Evolutionary conservation across 2,329 filamentous ascomycete species (phyloP).

Genomic region (Ceratocystis cacaofunesta): DNA sequence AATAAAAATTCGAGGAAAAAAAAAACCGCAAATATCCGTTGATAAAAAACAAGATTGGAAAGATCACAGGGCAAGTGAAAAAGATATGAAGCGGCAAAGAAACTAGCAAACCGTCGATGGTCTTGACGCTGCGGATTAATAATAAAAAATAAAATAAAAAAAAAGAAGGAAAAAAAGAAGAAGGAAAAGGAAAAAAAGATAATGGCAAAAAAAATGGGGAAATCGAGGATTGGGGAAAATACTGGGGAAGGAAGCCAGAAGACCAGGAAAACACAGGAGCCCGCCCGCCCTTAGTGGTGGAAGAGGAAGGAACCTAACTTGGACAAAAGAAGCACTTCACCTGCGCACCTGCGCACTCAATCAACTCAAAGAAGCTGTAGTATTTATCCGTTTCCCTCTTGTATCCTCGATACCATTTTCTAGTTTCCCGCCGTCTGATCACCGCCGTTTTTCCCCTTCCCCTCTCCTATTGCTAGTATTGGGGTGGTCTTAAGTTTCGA

Average conservation of each 20-base stretch:
- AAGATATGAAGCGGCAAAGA: neutral
- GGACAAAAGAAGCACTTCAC: neutral
- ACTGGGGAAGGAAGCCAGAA: conserved; percentile 7
- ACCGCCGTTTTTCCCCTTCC: too few species aligned
- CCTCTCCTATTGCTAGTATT: too few species aligned
- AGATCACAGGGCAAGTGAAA: neutral
- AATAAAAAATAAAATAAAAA: conserved; percentile 6
- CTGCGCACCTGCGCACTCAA: neutral
- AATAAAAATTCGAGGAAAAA: neutral
- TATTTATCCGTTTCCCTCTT: neutral
- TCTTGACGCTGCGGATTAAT: neutral
- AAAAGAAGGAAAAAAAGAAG: neutral
- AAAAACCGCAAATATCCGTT: neutral
- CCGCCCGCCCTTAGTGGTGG: neutral
- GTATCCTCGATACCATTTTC: neutral
- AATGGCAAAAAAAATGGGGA: conserved; percentile 7
- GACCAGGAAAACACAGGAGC: neutral
- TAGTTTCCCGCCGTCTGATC: neutral
- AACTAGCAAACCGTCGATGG: neutral
- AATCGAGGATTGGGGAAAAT: conserved; percentile 3
- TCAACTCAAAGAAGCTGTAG: neutral
- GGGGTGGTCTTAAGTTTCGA: too few species aligned
- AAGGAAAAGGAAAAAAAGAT: neutral
- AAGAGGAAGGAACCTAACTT: neutral
- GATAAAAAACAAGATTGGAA: neutral